phyloP scores from a whole-genome alignment of 768 basidiomycete species.

The Tremella fuciformis region DNA sequence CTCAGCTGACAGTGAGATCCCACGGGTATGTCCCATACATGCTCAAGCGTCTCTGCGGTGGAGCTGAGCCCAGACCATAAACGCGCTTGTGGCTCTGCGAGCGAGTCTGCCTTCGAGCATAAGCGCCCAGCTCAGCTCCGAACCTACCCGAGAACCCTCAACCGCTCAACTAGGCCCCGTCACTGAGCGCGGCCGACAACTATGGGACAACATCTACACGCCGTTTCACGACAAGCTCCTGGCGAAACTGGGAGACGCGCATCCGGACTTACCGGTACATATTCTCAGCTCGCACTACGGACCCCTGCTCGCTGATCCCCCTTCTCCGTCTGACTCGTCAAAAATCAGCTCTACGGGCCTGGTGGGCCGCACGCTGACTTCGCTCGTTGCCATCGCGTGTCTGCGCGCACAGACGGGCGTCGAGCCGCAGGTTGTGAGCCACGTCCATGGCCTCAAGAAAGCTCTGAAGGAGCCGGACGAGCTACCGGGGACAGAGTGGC shows the following conservation, averaged over 20 bases:
- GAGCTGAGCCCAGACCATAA: constrained; percentile 58
- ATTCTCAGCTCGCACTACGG: constrained; percentile 54
- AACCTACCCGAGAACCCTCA: constrained; percentile 26
- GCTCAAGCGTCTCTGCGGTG: too few species aligned
- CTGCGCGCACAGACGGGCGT: constrained; percentile 80
- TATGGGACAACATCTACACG: constrained; percentile 85
- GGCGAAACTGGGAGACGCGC: constrained; percentile 78
- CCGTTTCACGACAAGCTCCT: constrained; percentile 87
- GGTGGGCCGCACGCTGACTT: constrained; percentile 75
- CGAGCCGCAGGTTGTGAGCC: constrained; percentile 80
- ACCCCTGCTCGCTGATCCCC: constrained; percentile 52
- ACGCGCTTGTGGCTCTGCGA: constrained; percentile 71
- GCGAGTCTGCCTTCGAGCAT: constrained; percentile 79
- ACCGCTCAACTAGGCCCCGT: constrained; percentile 64
- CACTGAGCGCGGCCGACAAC: constrained; percentile 63
- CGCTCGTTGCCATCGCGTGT: constrained; percentile 78
- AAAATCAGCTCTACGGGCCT: constrained; percentile 8
- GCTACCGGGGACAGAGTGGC: constrained; percentile 62
- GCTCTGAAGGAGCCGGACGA: constrained; percentile 59
- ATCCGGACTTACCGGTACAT: constrained; percentile 79
- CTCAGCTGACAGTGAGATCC: constrained; percentile 18
- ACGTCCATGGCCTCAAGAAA: constrained; percentile 86
- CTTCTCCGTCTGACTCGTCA: constrained; percentile 1
- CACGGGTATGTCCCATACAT: constrained; percentile 58
- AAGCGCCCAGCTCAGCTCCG: constrained; percentile 59